phyloP scores from a whole-genome alignment of 441 rosid genomes.

The Adansonia madagascariensis region DNA sequence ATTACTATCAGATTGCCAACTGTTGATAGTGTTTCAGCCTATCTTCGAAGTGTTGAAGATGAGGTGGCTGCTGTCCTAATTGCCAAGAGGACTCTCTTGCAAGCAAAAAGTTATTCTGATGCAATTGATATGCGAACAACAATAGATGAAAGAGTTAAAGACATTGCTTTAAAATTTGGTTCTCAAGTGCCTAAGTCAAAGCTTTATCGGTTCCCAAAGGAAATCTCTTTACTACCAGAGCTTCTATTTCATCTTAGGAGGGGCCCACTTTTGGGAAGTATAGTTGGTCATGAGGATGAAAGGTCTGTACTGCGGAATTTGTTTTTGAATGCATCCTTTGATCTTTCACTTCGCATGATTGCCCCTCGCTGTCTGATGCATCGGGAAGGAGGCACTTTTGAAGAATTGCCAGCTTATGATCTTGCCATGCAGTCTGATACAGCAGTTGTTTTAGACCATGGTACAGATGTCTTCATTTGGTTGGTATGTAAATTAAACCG shows the following conservation, averaged over 20 bases:
- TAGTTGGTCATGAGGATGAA: constrained; percentile 97
- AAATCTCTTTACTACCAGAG: constrained; percentile 75
- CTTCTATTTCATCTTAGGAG: constrained; percentile 88
- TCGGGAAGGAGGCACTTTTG: constrained; percentile 93
- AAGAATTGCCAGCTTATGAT: constrained; percentile 89
- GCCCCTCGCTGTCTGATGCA: constrained; percentile 96
- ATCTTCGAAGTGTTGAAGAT: constrained; percentile 76
- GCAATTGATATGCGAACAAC: constrained; percentile 75
- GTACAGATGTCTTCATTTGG: constrained; percentile 96
- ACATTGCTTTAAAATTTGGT: constrained; percentile 78
- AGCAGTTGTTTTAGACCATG: constrained; percentile 97
- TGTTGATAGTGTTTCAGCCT: constrained; percentile 83
- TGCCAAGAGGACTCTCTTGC: constrained; percentile 82
- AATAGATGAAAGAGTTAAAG: constrained; percentile 89
- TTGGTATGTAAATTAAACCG: constrained; percentile 58
- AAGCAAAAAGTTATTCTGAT: constrained; percentile 65
- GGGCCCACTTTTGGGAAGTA: constrained; percentile 89
- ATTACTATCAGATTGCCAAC: constrained; percentile 76
- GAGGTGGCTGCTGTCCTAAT: constrained; percentile 87
- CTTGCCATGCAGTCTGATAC: constrained; percentile 94
- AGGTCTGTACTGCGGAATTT: constrained; percentile 77
- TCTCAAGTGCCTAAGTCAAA: constrained; percentile 80
- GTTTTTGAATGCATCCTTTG: constrained; percentile 88
- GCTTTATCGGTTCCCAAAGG: constrained; percentile 82
- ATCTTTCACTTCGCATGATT: constrained; percentile 90